These are phyloP conservation scores for Arthrobotrys sinensis DNA, from an alignment of 2,329 filamentous ascomycete species.

Conservation along the genomic window DNA sequence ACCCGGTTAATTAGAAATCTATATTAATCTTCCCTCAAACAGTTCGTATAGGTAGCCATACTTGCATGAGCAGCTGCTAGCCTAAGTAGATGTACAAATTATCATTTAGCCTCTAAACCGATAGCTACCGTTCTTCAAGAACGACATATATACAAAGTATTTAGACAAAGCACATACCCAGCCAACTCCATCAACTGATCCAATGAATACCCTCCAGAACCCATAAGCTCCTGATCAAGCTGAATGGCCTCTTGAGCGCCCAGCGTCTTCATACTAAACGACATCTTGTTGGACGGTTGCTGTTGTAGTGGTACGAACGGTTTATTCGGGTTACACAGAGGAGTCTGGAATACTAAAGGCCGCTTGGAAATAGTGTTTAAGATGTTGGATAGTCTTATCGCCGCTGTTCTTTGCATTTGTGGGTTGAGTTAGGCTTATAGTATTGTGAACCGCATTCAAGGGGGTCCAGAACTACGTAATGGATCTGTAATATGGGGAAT, in stretches of 20 bases:
- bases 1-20: too few species aligned
- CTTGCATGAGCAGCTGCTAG: slow-evolving; percentile 7
- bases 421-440: not conserved
- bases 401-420: slow-evolving; percentile 45
- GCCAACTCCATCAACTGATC: slow-evolving; percentile 98
- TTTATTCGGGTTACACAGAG: not conserved
- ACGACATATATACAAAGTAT: too few species aligned
- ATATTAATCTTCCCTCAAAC: too few species aligned
- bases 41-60: not conserved
- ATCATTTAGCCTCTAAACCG: not conserved
- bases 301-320: not conserved
- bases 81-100: not conserved
- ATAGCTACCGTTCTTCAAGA: not conserved
- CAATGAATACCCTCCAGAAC: slow-evolving; percentile 84
- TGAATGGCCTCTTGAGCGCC: slow-evolving; percentile 88
- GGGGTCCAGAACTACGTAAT: slow-evolving; percentile 17
- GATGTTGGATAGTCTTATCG: slow-evolving; percentile 36
- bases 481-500: not conserved
- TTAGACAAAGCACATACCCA: slow-evolving; percentile 66
- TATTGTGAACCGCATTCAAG: not conserved
- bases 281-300: slow-evolving; percentile 22
- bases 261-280: slow-evolving; percentile 68
- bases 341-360: slow-evolving; percentile 7
- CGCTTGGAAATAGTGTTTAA: slow-evolving; percentile 36
- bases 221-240: slow-evolving; percentile 95